Base-by-base conservation (phyloP, 495 filamentous ascomycete species). In the Cercophora newfieldiana region DNA sequence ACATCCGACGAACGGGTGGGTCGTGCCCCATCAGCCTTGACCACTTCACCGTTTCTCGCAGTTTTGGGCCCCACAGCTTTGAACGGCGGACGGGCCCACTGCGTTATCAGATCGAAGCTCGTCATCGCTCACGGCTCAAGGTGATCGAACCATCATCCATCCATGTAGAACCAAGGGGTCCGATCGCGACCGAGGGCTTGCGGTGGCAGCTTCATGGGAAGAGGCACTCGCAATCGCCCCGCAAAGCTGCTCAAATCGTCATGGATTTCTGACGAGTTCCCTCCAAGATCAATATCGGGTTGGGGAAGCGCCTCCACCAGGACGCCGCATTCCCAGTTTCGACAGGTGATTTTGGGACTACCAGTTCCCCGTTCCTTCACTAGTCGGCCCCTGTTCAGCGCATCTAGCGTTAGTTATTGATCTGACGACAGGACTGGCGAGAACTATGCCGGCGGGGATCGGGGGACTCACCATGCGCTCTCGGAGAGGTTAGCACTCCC, bases 261-360 rank as follows among this genome's bases (percentile, higher is more conserved):
- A 53, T 2, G 12, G 37, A 44, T 44, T 8, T 14, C 4, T n/a
- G 37, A 44, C 2, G 37, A 44, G 10, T 14, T 14, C 2, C 18
- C 12, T 8, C 10, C 18, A 14, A 16, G 2, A 2, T 5, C 37
- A 2, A 2, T 14, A 2, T 44, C 18, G 37, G 37, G 26, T 12
- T 51, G 44, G 2, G 10, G 18, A n/a, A 16, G 59, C 8, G 84
- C 74, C 0, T 86, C 88, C 12, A 97, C 67, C 2, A 99, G 26
- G 0, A 99, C 93, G 3, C 95, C 95, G 68, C 93, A 97, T 76
- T 99, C 95, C 95, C 95, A 99, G 75, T 98, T 99, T 14, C 91
- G 87, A 72, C 90, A 92, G 63, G 88, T 95, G 21, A 98, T 76
- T 69, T 93, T 97, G 0, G 86, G 84, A 22, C 78, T 66, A 56